These are phyloP conservation scores for Arthroderma sp. DNA, from an alignment of 2,329 filamentous ascomycete species.

Conservation along the genomic window DNA sequence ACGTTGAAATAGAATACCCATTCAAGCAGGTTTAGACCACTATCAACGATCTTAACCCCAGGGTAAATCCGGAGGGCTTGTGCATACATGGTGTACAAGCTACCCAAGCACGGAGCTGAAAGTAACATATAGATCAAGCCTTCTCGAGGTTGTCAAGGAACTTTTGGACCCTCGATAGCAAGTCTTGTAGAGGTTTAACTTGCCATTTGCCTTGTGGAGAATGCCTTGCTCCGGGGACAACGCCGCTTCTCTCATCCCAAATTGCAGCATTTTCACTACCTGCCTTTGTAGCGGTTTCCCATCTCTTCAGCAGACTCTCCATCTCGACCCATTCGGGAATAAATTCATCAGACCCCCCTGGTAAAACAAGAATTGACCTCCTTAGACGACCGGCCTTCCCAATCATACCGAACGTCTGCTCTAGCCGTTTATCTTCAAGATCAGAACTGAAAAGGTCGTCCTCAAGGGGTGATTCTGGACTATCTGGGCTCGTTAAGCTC, in stretches of 20 bases:
- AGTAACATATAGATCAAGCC: not conserved
- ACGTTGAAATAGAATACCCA: not conserved
- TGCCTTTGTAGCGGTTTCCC: constrained; percentile 32
- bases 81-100: not conserved
- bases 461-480: constrained; percentile 49
- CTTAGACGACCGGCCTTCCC: constrained; percentile 26
- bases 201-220: constrained; percentile 40
- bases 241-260: constrained; percentile 39
- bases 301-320: constrained; percentile 31
- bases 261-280: constrained; percentile 22
- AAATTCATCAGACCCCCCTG: constrained; percentile 38
- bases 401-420: constrained; percentile 51
- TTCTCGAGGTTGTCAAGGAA: constrained; percentile 24
- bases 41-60: not conserved
- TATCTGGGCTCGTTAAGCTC: constrained; percentile 42
- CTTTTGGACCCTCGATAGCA: constrained; percentile 25
- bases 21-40: not conserved
- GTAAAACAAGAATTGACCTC: constrained; percentile 33
- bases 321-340: constrained; percentile 36
- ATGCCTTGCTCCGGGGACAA: constrained; percentile 40
- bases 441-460: constrained; percentile 87
- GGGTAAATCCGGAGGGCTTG: not conserved
- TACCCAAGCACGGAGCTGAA: not conserved
- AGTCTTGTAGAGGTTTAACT: constrained; percentile 25
- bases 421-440: constrained; percentile 47